Evolutionary conservation across 108 stramenopile genomes (phyloP).

Genomic region (Hondaea fermentalgiana): DNA sequence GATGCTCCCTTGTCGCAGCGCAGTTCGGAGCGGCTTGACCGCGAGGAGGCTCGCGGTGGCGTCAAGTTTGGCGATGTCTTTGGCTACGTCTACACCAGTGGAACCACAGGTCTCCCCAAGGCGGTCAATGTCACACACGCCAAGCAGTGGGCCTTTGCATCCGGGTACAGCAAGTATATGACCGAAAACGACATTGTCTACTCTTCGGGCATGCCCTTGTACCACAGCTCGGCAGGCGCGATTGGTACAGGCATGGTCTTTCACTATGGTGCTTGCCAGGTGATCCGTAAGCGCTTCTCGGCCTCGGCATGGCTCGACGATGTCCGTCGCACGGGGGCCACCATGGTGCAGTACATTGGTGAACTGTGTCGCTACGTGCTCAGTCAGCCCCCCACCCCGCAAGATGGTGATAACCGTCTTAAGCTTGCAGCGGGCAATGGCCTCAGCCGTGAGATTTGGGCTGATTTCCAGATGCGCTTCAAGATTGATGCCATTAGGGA

Average conservation of each 20-base stretch:
- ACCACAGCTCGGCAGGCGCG: conserved; percentile 46
- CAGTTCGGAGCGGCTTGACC: not conserved
- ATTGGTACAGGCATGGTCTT: conserved; percentile 28
- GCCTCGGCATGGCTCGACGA: conserved; percentile 29
- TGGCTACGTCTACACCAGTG: conserved; percentile 29
- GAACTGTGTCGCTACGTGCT: conserved; percentile 44
- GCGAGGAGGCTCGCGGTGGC: not conserved
- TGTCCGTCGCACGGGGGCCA: conserved; percentile 18
- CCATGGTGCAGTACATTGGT: conserved; percentile 51
- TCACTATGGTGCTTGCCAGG: conserved; percentile 22
- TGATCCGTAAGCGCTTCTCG: conserved; percentile 41
- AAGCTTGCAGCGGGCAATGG: conserved; percentile 51
- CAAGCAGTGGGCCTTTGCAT: conserved; percentile 20
- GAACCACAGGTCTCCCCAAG: conserved; percentile 50
- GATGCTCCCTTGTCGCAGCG: not conserved
- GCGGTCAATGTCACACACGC: conserved; percentile 36
- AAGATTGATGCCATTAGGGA: conserved; percentile 32
- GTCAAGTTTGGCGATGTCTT: not conserved
- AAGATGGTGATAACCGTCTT: not conserved
- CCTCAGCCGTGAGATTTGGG: conserved; percentile 46
- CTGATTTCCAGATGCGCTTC: conserved; percentile 36
- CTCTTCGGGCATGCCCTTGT: conserved; percentile 40
- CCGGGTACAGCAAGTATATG: not conserved
- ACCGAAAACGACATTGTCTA: conserved; percentile 35
- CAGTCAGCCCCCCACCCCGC: not conserved